Percentiles rank a stretch among this genome's conserved stretches.
These are phyloP conservation scores for Euphorbia peplus DNA, from an alignment of 345 rosid genomes.

Conservation along the genomic window DNA sequence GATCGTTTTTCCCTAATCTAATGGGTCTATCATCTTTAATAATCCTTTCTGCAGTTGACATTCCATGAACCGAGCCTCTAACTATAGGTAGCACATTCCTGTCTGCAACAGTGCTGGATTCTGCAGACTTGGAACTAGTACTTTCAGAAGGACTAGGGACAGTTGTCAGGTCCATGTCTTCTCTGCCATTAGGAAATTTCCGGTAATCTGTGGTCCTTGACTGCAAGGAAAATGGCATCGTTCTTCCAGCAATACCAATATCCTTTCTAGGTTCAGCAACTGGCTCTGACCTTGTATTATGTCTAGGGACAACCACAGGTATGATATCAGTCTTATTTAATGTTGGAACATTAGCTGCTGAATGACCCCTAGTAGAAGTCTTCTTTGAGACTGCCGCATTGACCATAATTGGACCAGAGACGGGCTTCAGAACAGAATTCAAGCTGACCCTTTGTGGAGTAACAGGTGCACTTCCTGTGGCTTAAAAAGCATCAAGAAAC, in stretches of 20 bases:
- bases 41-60: conserved; percentile 50
- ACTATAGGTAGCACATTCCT: conserved; percentile 39
- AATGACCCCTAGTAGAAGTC: conserved; percentile 44
- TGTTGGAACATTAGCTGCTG: conserved; percentile 41
- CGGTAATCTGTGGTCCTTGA: conserved; percentile 58
- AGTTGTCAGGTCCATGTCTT: conserved; percentile 53
- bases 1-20: conserved; percentile 42
- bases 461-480: conserved; percentile 68
- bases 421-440: conserved; percentile 43
- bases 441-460: conserved; percentile 75
- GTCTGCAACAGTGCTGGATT: conserved; percentile 38
- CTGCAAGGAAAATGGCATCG: conserved; percentile 97
- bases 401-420: conserved; percentile 37
- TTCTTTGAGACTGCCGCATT: conserved; percentile 54
- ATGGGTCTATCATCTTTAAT: conserved; percentile 50
- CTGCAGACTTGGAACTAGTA: conserved; percentile 42
- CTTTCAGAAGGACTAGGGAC: conserved; percentile 41
- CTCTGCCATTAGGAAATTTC: conserved; percentile 56
- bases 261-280: conserved; percentile 72
- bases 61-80: conserved; percentile 47
- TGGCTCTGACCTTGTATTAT: conserved; percentile 55
- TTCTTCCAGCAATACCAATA: conserved; percentile 68
- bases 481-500: conserved; percentile 49
- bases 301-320: conserved; percentile 87
- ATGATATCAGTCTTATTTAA: conserved; percentile 60